Base-by-base conservation (phyloP, 176 grass and related monocot species). In the Oryza longistaminata region DNA sequence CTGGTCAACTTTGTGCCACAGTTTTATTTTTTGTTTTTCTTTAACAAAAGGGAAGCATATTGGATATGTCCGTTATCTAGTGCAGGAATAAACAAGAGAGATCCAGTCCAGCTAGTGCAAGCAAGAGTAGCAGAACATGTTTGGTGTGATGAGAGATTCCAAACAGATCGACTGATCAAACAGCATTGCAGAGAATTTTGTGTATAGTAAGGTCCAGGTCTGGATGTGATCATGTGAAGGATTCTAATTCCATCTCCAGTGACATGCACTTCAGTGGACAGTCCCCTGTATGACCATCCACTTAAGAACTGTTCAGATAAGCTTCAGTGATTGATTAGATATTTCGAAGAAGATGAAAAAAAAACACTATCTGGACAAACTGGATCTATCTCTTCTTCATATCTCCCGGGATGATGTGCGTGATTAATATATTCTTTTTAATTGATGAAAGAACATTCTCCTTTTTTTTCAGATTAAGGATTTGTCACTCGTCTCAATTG, bases 231-330 rank as follows among this genome's bases (percentile, higher is more conserved):
- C 29, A 31, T 31, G 29, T 26, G 49, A 71, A 61, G 34, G 67
- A 71, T 71, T 60, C 35, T 5, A 27, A 82, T 82, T 60, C 79
- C 66, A 55, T 39, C 78, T 70, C 19, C 29, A 33, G 33, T 37
- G 34, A 50, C 65, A 70, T 3, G 78, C 66, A 68, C 66, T 81
- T 49, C 29, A 50, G 45, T 70, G 66, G 49, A 34, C 29, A 50
- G 66, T 70, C 45, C 46, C 19, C 29, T 70, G 46, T 49, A 60
- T 39, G 44, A 45, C 45, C 25, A 75, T 31, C 71, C 71, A 11
- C 25, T 50, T 50, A 50, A 21, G 14, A 74, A 77, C 74, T 61
- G 52, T 61, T 40, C 74, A 8, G 52, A 34, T 77, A 77, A 77
- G 21, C 74, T 37, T 33, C 9, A 40, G 74, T 11, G 25, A 75